Evolutionary conservation across 2,329 filamentous ascomycete genomes (phyloP).

Genomic region (Thielaviopsis ethacetica): DNA sequence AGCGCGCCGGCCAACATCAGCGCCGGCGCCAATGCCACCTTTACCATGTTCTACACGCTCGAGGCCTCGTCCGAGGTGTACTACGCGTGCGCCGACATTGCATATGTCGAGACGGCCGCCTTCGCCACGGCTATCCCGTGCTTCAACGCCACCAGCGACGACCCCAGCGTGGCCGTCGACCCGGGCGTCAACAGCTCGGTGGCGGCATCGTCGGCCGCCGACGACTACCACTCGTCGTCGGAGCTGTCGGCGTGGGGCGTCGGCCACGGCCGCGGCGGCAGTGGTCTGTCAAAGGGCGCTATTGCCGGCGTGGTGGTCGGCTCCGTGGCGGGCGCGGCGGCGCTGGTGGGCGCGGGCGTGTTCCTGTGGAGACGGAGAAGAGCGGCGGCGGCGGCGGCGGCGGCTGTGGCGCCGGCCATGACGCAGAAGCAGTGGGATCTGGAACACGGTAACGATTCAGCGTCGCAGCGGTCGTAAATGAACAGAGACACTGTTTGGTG

Average conservation of each 20-base stretch:
- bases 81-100: conserved; percentile 34
- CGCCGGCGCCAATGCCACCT: conserved; percentile 29
- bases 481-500: not conserved
- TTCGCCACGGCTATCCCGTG: conserved; percentile 23
- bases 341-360: conserved; percentile 44
- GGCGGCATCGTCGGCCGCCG: conserved; percentile 14
- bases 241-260: not conserved
- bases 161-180: conserved; percentile 15
- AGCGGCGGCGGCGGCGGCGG: not conserved
- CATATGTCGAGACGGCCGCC: conserved; percentile 21
- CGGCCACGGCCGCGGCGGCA: conserved; percentile 11
- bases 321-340: conserved; percentile 41
- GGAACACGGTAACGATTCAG: conserved; percentile 1
- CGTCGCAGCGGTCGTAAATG: conserved; percentile 4
- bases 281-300: conserved; percentile 43
- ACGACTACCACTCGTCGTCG: conserved; percentile 11
- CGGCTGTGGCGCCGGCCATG: not conserved
- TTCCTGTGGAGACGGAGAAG: conserved; percentile 28
- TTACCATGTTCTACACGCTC: conserved; percentile 30
- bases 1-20: conserved; percentile 19
- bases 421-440: conserved; percentile 9
- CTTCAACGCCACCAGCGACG: conserved; percentile 26
- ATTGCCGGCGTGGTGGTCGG: conserved; percentile 66
- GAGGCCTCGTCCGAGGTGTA: conserved; percentile 27
- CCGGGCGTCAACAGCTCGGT: conserved; percentile 13